Percentiles rank a stretch among this genome's conserved stretches.
These are phyloP conservation scores for Cyphellophora europaea DNA, from an alignment of 2,329 filamentous ascomycete genomes.

Conservation along the genomic window DNA sequence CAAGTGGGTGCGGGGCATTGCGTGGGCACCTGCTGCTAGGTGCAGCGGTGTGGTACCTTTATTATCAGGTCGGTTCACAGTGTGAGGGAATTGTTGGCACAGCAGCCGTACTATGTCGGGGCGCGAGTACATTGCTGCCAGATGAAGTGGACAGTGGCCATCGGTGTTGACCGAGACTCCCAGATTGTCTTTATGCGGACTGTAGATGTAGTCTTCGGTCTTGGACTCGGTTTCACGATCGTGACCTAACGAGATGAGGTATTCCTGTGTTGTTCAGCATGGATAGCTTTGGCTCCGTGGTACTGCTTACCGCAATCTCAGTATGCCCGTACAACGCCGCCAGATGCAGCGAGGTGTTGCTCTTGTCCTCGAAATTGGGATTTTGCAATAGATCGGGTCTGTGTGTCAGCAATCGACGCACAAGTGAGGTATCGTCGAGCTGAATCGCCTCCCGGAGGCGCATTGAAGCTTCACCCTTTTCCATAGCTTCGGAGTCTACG, in stretches of 20 bases:
- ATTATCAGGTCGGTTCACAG: slow-evolving; percentile 56
- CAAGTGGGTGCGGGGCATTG: slow-evolving; percentile 6
- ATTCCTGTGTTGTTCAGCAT: slow-evolving; percentile 31
- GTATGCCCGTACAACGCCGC: slow-evolving; percentile 64
- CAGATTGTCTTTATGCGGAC: slow-evolving; percentile 17
- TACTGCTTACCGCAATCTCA: slow-evolving; percentile 47
- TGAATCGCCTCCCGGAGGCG: slow-evolving; percentile 76
- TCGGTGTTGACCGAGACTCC: slow-evolving; percentile 69
- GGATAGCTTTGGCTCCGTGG: background rate
- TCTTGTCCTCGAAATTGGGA: slow-evolving; percentile 64
- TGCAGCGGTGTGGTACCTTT: slow-evolving; percentile 47
- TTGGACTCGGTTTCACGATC: slow-evolving; percentile 42
- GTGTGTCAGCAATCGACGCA: slow-evolving; percentile 64
- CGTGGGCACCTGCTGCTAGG: slow-evolving; percentile 28
- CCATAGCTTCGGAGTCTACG: no score
- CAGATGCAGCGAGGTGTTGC: slow-evolving; percentile 77
- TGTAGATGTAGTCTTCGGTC: slow-evolving; percentile 19
- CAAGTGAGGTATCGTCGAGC: slow-evolving; percentile 62
- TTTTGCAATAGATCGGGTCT: slow-evolving; percentile 67
- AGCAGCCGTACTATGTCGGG: slow-evolving; percentile 66
- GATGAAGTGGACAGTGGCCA: slow-evolving; percentile 72
- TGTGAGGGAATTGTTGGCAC: slow-evolving; percentile 52
- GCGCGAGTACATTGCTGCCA: slow-evolving; percentile 61
- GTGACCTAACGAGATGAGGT: slow-evolving; percentile 65
- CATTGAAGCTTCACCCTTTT: slow-evolving; percentile 54